phyloP scores from a whole-genome alignment of 139 green algal species.

The Coccomyxa sp. region DNA sequence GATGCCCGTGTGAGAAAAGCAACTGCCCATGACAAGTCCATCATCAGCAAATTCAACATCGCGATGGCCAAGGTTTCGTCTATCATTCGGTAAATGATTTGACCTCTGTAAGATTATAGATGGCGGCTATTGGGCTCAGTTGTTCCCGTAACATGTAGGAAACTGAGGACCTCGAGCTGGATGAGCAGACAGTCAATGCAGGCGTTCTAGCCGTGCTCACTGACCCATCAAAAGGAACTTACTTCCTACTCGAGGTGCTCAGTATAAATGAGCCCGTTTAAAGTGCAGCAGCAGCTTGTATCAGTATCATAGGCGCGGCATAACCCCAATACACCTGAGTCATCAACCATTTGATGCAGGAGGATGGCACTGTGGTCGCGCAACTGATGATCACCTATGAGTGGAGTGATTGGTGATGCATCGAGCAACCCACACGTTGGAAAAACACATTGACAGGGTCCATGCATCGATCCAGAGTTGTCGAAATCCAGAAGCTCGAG shows the following conservation, averaged over 20 bases:
- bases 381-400: slow-evolving; percentile 63
- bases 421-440: background rate
- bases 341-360: slow-evolving; percentile 11
- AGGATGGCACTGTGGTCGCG: slow-evolving; percentile 22
- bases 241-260: slow-evolving; percentile 19
- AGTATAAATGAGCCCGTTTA: background rate
- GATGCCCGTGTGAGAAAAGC: background rate
- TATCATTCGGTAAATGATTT: background rate
- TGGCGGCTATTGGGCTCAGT: background rate
- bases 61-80: slow-evolving; percentile 12
- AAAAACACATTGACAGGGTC: background rate
- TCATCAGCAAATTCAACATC: background rate
- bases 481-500: background rate
- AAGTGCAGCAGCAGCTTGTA: background rate
- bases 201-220: slow-evolving; percentile 18
- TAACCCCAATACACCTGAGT: slow-evolving; percentile 11
- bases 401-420: slow-evolving; percentile 42
- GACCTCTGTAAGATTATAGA: background rate
- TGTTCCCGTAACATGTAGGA: slow-evolving; percentile 19
- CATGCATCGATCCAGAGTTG: background rate
- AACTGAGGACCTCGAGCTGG: slow-evolving; percentile 32
- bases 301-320: background rate
- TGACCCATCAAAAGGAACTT: slow-evolving; percentile 12
- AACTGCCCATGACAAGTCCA: background rate
- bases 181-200: slow-evolving; percentile 5